Evolutionary conservation across 805 yeast genomes (phyloP).

Genomic region (Tetrapisispora arboricola): DNA sequence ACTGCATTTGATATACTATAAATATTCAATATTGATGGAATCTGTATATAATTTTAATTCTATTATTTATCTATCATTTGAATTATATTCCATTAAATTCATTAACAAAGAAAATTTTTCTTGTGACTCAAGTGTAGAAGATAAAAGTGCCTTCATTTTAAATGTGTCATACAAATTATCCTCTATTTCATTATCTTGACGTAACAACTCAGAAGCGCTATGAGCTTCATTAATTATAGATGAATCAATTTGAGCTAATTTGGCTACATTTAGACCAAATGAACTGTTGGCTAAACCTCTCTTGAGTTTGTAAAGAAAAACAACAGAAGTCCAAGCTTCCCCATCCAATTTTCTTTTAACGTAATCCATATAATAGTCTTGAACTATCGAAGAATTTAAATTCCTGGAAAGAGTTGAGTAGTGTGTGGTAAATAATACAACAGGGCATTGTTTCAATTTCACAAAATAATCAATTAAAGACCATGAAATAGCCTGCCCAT

Average conservation of each 20-base stretch:
- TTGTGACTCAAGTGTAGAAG: background rate
- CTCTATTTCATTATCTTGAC: slow-evolving; percentile 7
- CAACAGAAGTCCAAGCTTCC: slow-evolving; percentile 33
- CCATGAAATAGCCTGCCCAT: slow-evolving; percentile 76
- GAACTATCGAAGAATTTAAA: slow-evolving; percentile 37
- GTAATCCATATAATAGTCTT: slow-evolving; percentile 67
- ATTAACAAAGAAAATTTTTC: background rate
- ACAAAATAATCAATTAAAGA: slow-evolving; percentile 55
- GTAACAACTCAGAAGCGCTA: slow-evolving; percentile 18
- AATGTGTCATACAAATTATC: slow-evolving; percentile 5
- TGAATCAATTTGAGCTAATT: slow-evolving; percentile 52
- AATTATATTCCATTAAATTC: background rate
- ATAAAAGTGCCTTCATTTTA: slow-evolving; percentile 5
- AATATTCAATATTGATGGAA: no score
- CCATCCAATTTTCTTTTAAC: slow-evolving; percentile 31
- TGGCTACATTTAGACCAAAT: slow-evolving; percentile 81
- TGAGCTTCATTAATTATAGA: slow-evolving; percentile 38
- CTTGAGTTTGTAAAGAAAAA: slow-evolving; percentile 43
- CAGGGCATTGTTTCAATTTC: slow-evolving; percentile 32
- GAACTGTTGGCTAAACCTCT: slow-evolving; percentile 49
- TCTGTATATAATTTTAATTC: no score
- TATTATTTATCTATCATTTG: background rate
- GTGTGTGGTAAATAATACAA: slow-evolving; percentile 76
- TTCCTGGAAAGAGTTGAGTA: slow-evolving; percentile 51
- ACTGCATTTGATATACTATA: background rate